Percentiles rank a stretch among this genome's conserved stretches.
These are phyloP conservation scores for Dendrobium nobile DNA, from an alignment of 106 monocot species.

Conservation along the genomic window DNA sequence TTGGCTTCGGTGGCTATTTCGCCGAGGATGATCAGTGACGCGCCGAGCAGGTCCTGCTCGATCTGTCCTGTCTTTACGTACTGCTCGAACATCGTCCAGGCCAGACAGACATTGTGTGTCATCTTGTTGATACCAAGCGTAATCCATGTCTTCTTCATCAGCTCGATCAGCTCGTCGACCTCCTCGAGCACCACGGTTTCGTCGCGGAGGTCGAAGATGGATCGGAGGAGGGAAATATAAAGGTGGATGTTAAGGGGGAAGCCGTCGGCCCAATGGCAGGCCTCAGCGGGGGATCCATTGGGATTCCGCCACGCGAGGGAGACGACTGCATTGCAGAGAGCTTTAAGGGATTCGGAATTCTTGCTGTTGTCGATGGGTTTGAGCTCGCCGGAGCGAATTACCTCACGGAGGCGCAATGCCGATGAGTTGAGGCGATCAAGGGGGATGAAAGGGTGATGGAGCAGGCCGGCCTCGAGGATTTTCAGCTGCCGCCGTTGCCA, in stretches of 20 bases:
- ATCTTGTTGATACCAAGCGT: slow-evolving; percentile 30
- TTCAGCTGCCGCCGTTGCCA: slow-evolving; percentile 44
- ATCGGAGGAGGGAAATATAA: slow-evolving; percentile 28
- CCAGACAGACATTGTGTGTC: slow-evolving; percentile 48
- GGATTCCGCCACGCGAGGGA: slow-evolving; percentile 25
- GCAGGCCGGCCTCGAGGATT: slow-evolving; percentile 37
- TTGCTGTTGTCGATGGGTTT: slow-evolving; percentile 34
- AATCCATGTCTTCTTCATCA: slow-evolving; percentile 43
- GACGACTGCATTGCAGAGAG: slow-evolving; percentile 16
- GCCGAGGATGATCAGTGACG: slow-evolving; percentile 21
- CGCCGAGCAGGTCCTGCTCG: slow-evolving; percentile 36
- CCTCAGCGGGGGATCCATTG: neutral
- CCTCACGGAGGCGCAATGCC: slow-evolving; percentile 13
- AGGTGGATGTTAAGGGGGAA: slow-evolving; percentile 43
- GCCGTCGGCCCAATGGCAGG: slow-evolving; percentile 48
- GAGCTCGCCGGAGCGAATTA: slow-evolving; percentile 15
- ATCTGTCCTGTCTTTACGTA: slow-evolving; percentile 35
- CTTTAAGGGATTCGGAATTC: slow-evolving; percentile 29
- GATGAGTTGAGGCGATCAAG: slow-evolving; percentile 17
- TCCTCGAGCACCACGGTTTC: slow-evolving; percentile 38
- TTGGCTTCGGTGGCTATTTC: slow-evolving; percentile 39
- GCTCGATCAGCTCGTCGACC: slow-evolving; percentile 45
- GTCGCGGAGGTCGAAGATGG: slow-evolving; percentile 32
- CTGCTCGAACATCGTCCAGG: slow-evolving; percentile 50
- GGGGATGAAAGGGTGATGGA: slow-evolving; percentile 22